Evolutionary conservation across 345 rosid genomes (phyloP), one percentile per base, ranked within the genome.

Genomic region (Litchi chinensis): DNA sequence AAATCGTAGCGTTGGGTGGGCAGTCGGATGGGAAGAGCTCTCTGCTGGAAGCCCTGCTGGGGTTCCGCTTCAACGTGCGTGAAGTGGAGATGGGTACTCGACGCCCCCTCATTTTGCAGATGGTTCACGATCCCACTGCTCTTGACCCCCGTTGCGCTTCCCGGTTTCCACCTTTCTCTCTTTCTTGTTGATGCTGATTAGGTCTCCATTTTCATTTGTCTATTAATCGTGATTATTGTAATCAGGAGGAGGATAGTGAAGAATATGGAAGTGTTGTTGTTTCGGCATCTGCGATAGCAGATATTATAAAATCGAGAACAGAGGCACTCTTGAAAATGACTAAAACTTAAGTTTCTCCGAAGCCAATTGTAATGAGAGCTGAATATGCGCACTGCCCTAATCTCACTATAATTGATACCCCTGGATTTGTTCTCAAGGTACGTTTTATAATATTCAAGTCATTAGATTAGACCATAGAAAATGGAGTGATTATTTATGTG

Each of bases 21-120:
- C 99, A 96, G 79, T 96, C 99, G 0, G 99, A 94, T 13, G 99
- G 98, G 0, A 96, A 96, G 83, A 96, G 99, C 79, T 93, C 99
- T 60, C 97, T 96, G 9, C 93, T 96, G 6, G 99, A 94, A 80
- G 99, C 99, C 1, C 92, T 96, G 12, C 85, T 96, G 22, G 98
- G 98, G 8, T 96, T 96, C 70, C 94, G 98, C 19, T 96, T 96
- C 76, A 96, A 96, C 80, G 95, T 96, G 39, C 93, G 98, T 6
- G 99, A 96, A 70, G 99, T 96, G 12, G 98, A 96, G 79, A 96
- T 96, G 98, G 99, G 98, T 5, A 96, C 98, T 28, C 97, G 98
- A 19, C 83, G 98, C 1, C 99, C 99, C 1, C 90, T 96, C 77
- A 92, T 96, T 76, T 91, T 96, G 41, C 99, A 96, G 77, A 96